Conservation (phyloP, 441 rosid genomes). For the Pelargonium citronellum region DNA sequence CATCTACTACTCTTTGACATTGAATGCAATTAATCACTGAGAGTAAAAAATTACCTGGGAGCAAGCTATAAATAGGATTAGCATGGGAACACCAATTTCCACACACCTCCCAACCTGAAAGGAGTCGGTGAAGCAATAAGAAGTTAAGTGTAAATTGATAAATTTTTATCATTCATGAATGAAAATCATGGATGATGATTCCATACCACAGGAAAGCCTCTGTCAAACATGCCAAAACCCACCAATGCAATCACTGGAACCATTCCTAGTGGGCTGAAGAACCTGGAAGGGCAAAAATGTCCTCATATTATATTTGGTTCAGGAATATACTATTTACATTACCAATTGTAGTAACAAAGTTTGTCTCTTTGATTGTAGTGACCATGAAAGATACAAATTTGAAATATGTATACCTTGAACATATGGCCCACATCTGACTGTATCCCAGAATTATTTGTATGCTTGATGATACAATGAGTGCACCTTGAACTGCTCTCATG, state of each 20-base stretch:
- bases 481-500: conserved; percentile 99
- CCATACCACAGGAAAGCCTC: conserved; percentile 94
- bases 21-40: background rate
- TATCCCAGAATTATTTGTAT: conserved; percentile 89
- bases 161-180: conserved; percentile 3
- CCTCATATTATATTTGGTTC: background rate
- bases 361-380: conserved; percentile 6
- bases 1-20: too few species aligned
- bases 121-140: conserved; percentile 12
- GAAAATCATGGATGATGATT: background rate
- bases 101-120: conserved; percentile 80
- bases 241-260: conserved; percentile 91
- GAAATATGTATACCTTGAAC: conserved; percentile 62
- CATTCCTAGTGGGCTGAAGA: conserved; percentile 97
- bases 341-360: background rate
- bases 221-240: conserved; percentile 93
- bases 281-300: conserved; percentile 44
- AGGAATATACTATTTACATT: background rate
- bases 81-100: conserved; percentile 93
- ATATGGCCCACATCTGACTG: conserved; percentile 95
- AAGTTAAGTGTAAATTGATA: conserved; percentile 8
- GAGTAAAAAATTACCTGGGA: conserved; percentile 55
- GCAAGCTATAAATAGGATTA: conserved; percentile 68
- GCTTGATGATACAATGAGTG: conserved; percentile 91
- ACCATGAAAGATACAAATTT: conserved; percentile 1